Conservation (phyloP, 2,329 filamentous ascomycete genomes). For the Colletotrichum theobromicola region DNA sequence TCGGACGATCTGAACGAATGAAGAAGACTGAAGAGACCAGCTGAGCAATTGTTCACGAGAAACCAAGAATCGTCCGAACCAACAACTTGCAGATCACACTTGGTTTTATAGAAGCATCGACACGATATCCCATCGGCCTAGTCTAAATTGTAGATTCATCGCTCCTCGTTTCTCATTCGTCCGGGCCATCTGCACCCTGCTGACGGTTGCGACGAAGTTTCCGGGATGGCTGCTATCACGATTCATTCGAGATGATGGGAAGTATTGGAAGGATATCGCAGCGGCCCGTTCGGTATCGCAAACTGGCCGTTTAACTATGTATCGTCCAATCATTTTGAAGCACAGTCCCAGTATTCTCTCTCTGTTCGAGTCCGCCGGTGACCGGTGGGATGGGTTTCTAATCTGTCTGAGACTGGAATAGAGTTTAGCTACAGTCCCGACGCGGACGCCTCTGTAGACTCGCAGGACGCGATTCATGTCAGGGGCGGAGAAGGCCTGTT, state of each 20-base stretch:
- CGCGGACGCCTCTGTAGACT: neutral
- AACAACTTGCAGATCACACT: neutral
- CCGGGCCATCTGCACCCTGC: neutral
- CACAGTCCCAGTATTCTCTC: neutral
- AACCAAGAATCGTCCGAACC: neutral
- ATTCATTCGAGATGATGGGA: neutral
- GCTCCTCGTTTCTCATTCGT: neutral
- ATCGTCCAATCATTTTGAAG: neutral
- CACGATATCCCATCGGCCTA: neutral
- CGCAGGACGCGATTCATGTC: neutral
- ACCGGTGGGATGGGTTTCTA: neutral
- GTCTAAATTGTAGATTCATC: neutral
- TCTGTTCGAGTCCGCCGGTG: too few relatives aligned
- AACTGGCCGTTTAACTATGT: neutral
- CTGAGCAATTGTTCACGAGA: neutral
- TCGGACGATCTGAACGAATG: neutral
- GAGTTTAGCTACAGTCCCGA: neutral
- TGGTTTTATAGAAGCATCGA: neutral
- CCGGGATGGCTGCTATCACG: neutral
- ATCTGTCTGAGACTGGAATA: neutral
- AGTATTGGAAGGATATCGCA: neutral
- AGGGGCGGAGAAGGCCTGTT: neutral
- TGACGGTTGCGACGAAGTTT: neutral
- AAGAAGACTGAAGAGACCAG: neutral
- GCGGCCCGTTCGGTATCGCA: neutral